Evolutionary conservation across 176 grass and related monocot genomes (phyloP).

Genomic region (Ensete ventricosum): DNA sequence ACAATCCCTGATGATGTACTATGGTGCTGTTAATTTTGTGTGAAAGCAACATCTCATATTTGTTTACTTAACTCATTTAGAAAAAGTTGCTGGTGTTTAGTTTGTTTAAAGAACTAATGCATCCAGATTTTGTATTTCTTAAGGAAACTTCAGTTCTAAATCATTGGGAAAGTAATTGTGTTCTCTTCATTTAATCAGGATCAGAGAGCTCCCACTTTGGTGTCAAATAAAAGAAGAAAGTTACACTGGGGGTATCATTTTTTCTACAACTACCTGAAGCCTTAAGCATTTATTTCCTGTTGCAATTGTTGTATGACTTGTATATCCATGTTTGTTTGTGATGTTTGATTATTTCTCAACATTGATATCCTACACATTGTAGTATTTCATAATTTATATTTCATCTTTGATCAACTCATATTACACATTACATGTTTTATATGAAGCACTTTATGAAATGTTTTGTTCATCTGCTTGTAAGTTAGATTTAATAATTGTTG

Average conservation of each 20-base stretch:
- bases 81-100: not conserved
- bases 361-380: not conserved
- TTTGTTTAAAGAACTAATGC: not conserved
- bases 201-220: not conserved
- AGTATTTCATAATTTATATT: not conserved
- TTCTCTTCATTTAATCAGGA: not conserved
- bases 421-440: no score
- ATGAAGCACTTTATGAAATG: no score
- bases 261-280: not conserved
- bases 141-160: no score
- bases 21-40: not conserved
- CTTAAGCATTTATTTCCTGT: not conserved
- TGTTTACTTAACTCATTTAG: not conserved
- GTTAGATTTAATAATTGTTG: no score
- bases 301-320: not conserved
- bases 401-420: no score
- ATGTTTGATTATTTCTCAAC: not conserved
- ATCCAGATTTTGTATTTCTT: no score
- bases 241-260: slow-evolving; percentile 14
- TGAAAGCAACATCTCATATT: not conserved
- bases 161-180: not conserved
- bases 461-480: no score
- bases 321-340: not conserved
- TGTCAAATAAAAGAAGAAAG: slow-evolving; percentile 5
- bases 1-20: not conserved